These are phyloP conservation scores for Amanita molliuscula DNA, from an alignment of 768 basidiomycete species.

Conservation along the genomic window DNA sequence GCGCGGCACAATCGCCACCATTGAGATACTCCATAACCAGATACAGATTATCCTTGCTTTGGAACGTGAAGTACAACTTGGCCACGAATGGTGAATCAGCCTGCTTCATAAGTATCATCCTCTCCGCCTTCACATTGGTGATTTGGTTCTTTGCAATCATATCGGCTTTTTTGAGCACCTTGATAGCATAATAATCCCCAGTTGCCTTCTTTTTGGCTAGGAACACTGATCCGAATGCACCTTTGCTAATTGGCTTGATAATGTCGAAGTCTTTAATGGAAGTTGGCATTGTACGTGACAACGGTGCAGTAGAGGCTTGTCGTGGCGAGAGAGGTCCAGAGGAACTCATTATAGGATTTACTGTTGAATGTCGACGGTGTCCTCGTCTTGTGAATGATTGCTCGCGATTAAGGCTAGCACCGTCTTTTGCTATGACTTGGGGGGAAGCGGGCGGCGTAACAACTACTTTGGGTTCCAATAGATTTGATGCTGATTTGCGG, in stretches of 20 bases:
- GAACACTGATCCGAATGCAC: slow-evolving; percentile 97
- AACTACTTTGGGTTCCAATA: slow-evolving; percentile 54
- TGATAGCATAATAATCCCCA: slow-evolving; percentile 98
- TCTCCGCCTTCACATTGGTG: slow-evolving; percentile 98
- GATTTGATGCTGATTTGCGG: slow-evolving; percentile 55
- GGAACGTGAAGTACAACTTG: slow-evolving; percentile 97
- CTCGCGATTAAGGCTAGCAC: slow-evolving; percentile 29
- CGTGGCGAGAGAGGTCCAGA: slow-evolving; percentile 78
- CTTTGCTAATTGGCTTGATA: slow-evolving; percentile 98
- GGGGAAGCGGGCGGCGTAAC: slow-evolving; percentile 75
- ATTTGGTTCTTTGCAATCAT: slow-evolving; percentile 99
- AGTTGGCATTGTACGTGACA: slow-evolving; percentile 71
- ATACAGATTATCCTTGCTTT: slow-evolving; percentile 98
- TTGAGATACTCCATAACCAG: slow-evolving; percentile 99
- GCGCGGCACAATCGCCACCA: slow-evolving; percentile 93
- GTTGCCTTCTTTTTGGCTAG: slow-evolving; percentile 97
- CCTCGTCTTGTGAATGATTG: slow-evolving; percentile 38
- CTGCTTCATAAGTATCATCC: slow-evolving; percentile 99
- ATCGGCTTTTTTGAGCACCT: slow-evolving; percentile 99
- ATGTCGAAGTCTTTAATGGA: slow-evolving; percentile 99
- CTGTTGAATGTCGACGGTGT: slow-evolving; percentile 65
- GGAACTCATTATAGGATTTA: slow-evolving; percentile 52
- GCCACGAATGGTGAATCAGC: slow-evolving; percentile 97
- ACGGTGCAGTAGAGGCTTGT: slow-evolving; percentile 65
- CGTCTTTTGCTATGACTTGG: slow-evolving; percentile 37